A percentile compares a stretch with the other conserved stretches of the same genome.
Conservation (phyloP, 225 moss, liverwort and hornwort species). For the Pleurozium schreberi region DNA sequence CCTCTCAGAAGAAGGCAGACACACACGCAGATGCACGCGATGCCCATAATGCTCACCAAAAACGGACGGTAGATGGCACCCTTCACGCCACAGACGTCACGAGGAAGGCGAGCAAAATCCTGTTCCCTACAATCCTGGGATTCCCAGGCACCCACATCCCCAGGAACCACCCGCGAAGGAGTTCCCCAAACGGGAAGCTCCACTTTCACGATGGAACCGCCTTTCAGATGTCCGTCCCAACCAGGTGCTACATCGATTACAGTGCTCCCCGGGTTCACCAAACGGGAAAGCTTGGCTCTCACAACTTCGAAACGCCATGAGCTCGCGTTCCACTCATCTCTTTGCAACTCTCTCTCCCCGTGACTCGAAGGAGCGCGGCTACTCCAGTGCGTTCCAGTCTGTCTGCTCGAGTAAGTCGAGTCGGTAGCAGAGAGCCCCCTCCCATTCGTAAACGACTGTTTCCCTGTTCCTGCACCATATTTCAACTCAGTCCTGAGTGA, state of each 20-base stretch:
- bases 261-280: conserved; percentile 27
- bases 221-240: conserved; percentile 11
- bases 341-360: conserved; percentile 11
- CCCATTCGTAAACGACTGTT: background rate
- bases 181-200: conserved; percentile 28
- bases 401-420: conserved; percentile 20
- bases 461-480: conserved; percentile 15
- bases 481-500: background rate
- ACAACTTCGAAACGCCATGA: conserved; percentile 80
- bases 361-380: background rate
- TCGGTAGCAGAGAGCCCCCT: conserved; percentile 9
- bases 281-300: conserved; percentile 43
- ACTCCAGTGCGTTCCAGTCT: conserved; percentile 13
- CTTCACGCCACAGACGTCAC: conserved; percentile 35
- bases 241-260: conserved; percentile 1
- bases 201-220: background rate
- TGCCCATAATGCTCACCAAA: conserved; percentile 71
- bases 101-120: conserved; percentile 27
- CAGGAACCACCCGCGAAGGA: background rate
- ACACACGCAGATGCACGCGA: conserved; percentile 79
- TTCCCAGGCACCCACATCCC: background rate
- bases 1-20: conserved; percentile 64
- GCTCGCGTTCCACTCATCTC: conserved; percentile 57
- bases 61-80: conserved; percentile 53
- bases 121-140: conserved; percentile 2